Evolutionary conservation across 495 filamentous ascomycete genomes (phyloP).

Genomic region (Hyaloscypha variabilis): DNA sequence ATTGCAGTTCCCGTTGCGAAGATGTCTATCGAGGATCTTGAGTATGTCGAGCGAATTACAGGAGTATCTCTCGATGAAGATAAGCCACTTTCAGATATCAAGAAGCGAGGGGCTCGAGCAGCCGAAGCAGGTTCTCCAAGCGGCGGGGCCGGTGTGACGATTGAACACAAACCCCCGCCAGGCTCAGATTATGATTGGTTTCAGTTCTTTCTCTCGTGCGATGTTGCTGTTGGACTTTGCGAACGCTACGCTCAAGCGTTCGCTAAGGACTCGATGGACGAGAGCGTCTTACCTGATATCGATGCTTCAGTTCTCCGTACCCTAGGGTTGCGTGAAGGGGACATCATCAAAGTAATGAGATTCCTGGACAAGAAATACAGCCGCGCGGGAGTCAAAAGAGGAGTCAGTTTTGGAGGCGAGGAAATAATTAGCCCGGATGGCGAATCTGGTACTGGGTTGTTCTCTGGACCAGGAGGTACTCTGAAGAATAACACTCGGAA

Average conservation of each 20-base stretch:
- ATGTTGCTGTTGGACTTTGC: slow-evolving; percentile 87
- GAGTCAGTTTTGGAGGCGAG: slow-evolving; percentile 63
- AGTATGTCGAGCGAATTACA: slow-evolving; percentile 86
- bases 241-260: slow-evolving; percentile 93
- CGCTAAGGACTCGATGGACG: slow-evolving; percentile 89
- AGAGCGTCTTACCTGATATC: slow-evolving; percentile 85
- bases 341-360: slow-evolving; percentile 94
- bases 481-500: slow-evolving; percentile 96
- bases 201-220: slow-evolving; percentile 92
- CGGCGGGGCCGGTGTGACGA: slow-evolving; percentile 42
- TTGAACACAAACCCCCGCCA: slow-evolving; percentile 50
- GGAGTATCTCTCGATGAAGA: slow-evolving; percentile 95
- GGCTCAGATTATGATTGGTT: slow-evolving; percentile 95
- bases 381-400: slow-evolving; percentile 59
- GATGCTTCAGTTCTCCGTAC: slow-evolving; percentile 78
- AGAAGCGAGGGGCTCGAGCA: slow-evolving; percentile 42
- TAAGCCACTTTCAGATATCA: slow-evolving; percentile 87
- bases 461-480: slow-evolving; percentile 86
- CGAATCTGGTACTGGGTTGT: slow-evolving; percentile 69
- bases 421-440: slow-evolving; percentile 53
- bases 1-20: slow-evolving; percentile 94
- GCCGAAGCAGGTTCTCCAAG: slow-evolving; percentile 24
- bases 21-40: slow-evolving; percentile 93
- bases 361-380: slow-evolving; percentile 80
- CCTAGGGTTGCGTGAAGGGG: slow-evolving; percentile 89